A percentile compares a stretch with the other conserved stretches of the same genome.
Evolutionary conservation across 2,329 filamentous ascomycete genomes (phyloP).

Genomic region (Claviceps citrina): DNA sequence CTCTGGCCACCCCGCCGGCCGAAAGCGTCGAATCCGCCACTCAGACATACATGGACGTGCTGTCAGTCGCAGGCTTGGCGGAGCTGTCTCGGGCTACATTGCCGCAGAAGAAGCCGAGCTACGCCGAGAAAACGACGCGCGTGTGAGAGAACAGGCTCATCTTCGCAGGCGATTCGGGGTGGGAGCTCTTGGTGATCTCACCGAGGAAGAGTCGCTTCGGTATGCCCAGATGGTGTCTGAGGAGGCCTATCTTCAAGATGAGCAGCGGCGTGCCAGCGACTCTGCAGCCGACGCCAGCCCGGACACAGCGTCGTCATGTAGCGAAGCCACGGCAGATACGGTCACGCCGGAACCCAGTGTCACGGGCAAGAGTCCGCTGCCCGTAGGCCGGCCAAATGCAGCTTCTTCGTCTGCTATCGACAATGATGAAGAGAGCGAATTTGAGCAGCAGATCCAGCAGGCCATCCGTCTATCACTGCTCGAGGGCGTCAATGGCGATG

Average conservation of each 20-base stretch:
- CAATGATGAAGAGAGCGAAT: conserved; percentile 27
- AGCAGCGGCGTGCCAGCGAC: conserved; percentile 38
- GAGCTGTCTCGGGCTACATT: conserved; percentile 66
- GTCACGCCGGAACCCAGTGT: conserved; percentile 41
- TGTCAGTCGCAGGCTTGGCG: conserved; percentile 40
- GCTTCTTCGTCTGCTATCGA: background rate
- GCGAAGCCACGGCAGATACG: conserved; percentile 29
- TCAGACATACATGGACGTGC: conserved; percentile 41
- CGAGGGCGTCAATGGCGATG: conserved; percentile 35
- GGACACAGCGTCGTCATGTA: conserved; percentile 27
- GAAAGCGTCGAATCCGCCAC: conserved; percentile 64
- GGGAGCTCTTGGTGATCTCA: conserved; percentile 49
- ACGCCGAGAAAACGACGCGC: conserved; percentile 52
- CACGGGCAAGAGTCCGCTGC: conserved; percentile 23
- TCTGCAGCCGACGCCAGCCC: conserved; percentile 33
- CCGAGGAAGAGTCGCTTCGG: conserved; percentile 47
- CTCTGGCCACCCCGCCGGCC: conserved; percentile 56
- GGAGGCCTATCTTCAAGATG: conserved; percentile 41
- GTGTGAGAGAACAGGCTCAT: conserved; percentile 50
- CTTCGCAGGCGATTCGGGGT: conserved; percentile 73
- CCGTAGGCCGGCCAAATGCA: conserved; percentile 7
- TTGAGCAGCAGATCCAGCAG: conserved; percentile 46
- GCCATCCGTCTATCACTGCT: conserved; percentile 47
- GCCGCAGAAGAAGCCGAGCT: conserved; percentile 73
- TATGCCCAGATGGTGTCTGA: conserved; percentile 54